Evolutionary conservation across 805 yeast species (phyloP).

Genomic region (Ogataea nitratoaversa): DNA sequence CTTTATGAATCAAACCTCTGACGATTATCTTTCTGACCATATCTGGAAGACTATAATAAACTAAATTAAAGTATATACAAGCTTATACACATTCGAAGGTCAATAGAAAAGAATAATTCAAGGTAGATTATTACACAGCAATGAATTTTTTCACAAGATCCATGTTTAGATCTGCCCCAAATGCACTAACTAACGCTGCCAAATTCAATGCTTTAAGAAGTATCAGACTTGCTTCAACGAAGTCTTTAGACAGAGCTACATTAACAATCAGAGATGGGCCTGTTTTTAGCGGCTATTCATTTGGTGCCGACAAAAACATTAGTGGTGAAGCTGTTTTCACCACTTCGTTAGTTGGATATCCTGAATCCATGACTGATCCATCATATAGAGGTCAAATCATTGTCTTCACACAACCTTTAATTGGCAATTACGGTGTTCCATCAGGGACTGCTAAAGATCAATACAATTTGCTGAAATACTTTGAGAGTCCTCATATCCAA

Average conservation of each 20-base stretch:
- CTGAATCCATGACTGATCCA: constrained; percentile 99
- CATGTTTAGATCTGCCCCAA: constrained; percentile 2
- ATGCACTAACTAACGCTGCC: background rate
- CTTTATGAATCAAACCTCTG: constrained; percentile 32
- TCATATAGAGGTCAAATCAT: constrained; percentile 95
- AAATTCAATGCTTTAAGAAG: constrained; percentile 6
- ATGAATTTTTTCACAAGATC: constrained; percentile 5
- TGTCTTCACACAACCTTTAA: constrained; percentile 94
- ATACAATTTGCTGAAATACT: constrained; percentile 78
- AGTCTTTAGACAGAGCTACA: constrained; percentile 72
- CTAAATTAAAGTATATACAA: background rate
- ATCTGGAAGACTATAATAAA: constrained; percentile 41
- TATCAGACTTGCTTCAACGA: constrained; percentile 26
- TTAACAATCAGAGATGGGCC: constrained; percentile 91
- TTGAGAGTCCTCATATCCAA: constrained; percentile 88
- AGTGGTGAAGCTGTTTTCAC: constrained; percentile 98
- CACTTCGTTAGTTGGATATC: constrained; percentile 96
- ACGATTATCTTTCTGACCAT: constrained; percentile 48
- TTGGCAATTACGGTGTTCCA: constrained; percentile 99
- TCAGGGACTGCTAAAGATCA: constrained; percentile 76
- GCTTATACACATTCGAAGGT: constrained; percentile 14
- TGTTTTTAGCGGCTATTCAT: constrained; percentile 86
- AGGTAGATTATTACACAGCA: no score
- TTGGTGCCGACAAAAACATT: constrained; percentile 89
- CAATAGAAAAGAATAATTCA: no score